These are phyloP conservation scores for Diplocarpon mali DNA, from an alignment of 2,329 filamentous ascomycete genomes.

Conservation along the genomic window DNA sequence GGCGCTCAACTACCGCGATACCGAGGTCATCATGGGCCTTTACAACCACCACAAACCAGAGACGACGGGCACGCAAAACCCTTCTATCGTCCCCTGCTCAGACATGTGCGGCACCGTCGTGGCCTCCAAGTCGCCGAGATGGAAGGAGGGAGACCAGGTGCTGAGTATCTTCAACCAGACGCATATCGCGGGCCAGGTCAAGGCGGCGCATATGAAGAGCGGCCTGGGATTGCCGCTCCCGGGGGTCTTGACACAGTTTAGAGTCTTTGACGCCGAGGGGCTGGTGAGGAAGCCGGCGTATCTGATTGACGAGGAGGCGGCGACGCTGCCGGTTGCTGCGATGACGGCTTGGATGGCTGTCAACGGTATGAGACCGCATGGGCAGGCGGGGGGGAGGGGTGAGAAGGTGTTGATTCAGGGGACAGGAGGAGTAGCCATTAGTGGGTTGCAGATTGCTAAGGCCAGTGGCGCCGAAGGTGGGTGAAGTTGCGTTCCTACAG, in stretches of 20 bases:
- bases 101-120: slow-evolving; percentile 59
- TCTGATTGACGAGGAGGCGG: slow-evolving; percentile 47
- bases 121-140: slow-evolving; percentile 34
- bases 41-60: slow-evolving; percentile 50
- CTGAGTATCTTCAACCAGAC: slow-evolving; percentile 51
- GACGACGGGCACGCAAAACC: slow-evolving; percentile 30
- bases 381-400: slow-evolving; percentile 34
- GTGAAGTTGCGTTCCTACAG: background rate
- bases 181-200: slow-evolving; percentile 27
- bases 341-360: slow-evolving; percentile 57
- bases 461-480: slow-evolving; percentile 38
- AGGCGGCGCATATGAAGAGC: slow-evolving; percentile 29
- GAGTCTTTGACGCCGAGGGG: slow-evolving; percentile 44
- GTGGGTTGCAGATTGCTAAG: slow-evolving; percentile 42
- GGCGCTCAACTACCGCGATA: slow-evolving; percentile 24
- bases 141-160: slow-evolving; percentile 51
- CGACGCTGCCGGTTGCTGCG: slow-evolving; percentile 47
- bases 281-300: slow-evolving; percentile 47
- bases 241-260: slow-evolving; percentile 47
- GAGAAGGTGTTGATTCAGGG: slow-evolving; percentile 36
- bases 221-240: slow-evolving; percentile 54
- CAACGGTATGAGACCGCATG: slow-evolving; percentile 46
- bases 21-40: slow-evolving; percentile 38
- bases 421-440: slow-evolving; percentile 41
- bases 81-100: slow-evolving; percentile 45